Evolutionary conservation across 139 green algal species (phyloP).

Genomic region (Penium margaritaceum): DNA sequence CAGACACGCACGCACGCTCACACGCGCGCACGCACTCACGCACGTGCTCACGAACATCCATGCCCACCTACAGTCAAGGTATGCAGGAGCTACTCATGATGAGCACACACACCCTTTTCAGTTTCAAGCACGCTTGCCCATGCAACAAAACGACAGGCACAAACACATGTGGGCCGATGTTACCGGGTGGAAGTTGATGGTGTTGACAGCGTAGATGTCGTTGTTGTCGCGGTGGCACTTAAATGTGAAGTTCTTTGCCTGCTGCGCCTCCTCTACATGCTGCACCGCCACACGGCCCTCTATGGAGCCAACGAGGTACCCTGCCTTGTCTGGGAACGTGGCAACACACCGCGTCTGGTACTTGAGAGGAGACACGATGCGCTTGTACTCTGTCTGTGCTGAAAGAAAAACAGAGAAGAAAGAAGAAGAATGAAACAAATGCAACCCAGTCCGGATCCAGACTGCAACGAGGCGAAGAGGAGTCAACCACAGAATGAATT

Average conservation of each 20-base stretch:
- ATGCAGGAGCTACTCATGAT: no score
- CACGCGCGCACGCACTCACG: not conserved
- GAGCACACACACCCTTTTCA: no score
- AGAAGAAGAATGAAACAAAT: no score
- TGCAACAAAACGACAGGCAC: no score
- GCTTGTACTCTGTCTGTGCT: constrained; percentile 64
- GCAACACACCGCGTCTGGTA: constrained; percentile 88
- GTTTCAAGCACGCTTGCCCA: no score
- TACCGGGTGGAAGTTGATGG: constrained; percentile 82
- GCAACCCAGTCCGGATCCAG: no score
- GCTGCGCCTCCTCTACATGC: constrained; percentile 77
- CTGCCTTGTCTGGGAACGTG: constrained; percentile 78
- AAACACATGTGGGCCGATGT: no score
- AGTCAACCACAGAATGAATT: no score
- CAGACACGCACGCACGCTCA: not conserved
- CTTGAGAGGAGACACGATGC: constrained; percentile 82
- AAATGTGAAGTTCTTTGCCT: constrained; percentile 81
- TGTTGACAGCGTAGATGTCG: constrained; percentile 93
- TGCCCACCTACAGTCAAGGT: no score
- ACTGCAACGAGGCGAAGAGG: no score
- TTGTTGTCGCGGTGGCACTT: constrained; percentile 80
- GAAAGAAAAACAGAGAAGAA: not conserved
- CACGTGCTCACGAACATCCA: no score
- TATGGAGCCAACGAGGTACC: constrained; percentile 83
- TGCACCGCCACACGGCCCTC: constrained; percentile 93